Percentiles rank a stretch among this genome's conserved stretches.
phyloP scores from a whole-genome alignment of 2,329 filamentous ascomycete genomes.

The Uncinocarpus reesii region DNA sequence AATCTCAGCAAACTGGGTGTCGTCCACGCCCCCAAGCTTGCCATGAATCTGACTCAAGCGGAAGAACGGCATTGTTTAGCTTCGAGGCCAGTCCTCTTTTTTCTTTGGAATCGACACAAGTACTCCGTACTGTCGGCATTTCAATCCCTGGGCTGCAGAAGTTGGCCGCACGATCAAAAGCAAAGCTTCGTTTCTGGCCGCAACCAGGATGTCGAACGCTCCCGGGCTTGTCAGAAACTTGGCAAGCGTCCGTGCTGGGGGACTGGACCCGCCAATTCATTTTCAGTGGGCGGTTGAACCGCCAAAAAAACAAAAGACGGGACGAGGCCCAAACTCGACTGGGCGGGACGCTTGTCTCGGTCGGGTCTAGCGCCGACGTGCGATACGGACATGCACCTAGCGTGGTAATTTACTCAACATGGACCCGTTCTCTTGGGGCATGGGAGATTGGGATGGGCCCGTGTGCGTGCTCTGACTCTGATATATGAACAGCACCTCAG shows the following conservation, averaged over 20 bases:
- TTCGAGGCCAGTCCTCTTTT: no score
- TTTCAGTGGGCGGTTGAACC: constrained; percentile 15
- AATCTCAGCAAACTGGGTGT: background rate
- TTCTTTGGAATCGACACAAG: no score
- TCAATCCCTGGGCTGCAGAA: no score
- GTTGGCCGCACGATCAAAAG: background rate
- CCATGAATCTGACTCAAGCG: background rate
- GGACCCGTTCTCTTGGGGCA: no score
- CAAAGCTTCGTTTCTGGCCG: background rate
- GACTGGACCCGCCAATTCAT: constrained; percentile 1
- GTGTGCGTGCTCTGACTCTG: no score
- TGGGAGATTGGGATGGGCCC: no score
- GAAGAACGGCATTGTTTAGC: background rate
- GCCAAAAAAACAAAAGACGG: constrained; percentile 16
- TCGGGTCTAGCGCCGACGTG: constrained; percentile 3
- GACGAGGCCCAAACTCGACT: constrained; percentile 3
- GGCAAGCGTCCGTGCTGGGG: constrained; percentile 2
- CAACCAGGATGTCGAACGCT: background rate
- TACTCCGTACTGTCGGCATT: no score
- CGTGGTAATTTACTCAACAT: no score
- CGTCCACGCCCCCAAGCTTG: background rate
- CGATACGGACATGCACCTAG: no score
- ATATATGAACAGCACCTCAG: no score
- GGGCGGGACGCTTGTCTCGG: background rate
- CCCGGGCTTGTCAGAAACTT: background rate